Conservation (phyloP, 495 filamentous ascomycete species). For the Aspergillus affinis region DNA sequence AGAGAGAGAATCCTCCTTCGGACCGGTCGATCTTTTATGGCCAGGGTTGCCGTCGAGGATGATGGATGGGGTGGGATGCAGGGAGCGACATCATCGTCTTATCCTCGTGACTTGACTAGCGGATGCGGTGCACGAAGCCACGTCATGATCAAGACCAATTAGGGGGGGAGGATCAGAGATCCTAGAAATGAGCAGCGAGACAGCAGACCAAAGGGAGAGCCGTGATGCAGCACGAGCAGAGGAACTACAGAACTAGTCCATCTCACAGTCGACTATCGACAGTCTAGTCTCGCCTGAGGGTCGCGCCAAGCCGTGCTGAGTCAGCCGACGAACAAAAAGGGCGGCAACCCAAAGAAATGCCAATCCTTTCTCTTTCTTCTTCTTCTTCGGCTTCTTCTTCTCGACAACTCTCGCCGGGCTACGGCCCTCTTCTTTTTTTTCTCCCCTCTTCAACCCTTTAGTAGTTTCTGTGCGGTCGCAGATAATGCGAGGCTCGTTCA, state of each 20-base stretch:
- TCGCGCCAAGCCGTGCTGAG: conserved; percentile 21
- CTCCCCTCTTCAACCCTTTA: conserved; percentile 13
- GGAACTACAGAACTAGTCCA: too few relatives aligned
- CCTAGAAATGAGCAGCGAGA: neutral
- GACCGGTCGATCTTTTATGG: neutral
- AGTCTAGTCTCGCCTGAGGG: too few relatives aligned
- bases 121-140: neutral
- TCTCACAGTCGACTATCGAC: too few relatives aligned
- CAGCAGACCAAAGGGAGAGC: neutral
- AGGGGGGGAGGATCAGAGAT: neutral
- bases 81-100: neutral
- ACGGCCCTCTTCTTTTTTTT: conserved; percentile 31
- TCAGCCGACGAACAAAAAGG: conserved; percentile 26
- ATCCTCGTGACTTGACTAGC: neutral
- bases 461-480: conserved; percentile 14
- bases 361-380: conserved; percentile 20
- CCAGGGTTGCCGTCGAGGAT: neutral
- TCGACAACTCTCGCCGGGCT: conserved; percentile 29
- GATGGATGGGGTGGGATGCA: neutral
- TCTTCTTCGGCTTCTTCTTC: conserved; percentile 23
- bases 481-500: conserved; percentile 35
- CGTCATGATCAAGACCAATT: neutral
- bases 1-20: too few relatives aligned
- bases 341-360: conserved; percentile 22
- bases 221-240: too few relatives aligned